Evolutionary conservation across 2,329 filamentous ascomycete species (phyloP).

Genomic region (Didymellaceae sp.): DNA sequence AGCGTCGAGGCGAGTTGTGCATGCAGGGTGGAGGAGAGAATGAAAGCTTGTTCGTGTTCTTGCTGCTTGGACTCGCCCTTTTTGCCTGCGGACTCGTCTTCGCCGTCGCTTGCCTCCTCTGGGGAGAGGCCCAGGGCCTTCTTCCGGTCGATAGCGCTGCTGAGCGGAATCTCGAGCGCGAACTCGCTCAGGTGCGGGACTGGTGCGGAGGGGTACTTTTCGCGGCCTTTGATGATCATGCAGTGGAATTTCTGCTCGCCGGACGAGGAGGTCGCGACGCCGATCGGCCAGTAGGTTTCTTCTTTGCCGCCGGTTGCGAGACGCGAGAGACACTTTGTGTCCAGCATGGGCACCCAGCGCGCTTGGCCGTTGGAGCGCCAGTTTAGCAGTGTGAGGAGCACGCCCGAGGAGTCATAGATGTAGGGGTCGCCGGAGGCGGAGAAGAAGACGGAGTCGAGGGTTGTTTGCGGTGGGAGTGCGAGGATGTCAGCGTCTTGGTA

Average conservation of each 20-base stretch:
- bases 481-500: slow-evolving; percentile 94
- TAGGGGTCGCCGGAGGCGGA: slow-evolving; percentile 93
- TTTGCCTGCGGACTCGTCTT: slow-evolving; percentile 1
- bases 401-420: slow-evolving; percentile 92
- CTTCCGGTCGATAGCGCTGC: slow-evolving; percentile 55
- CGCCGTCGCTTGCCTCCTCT: slow-evolving; percentile 46
- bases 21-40: slow-evolving; percentile 74
- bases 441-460: slow-evolving; percentile 85
- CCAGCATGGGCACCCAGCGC: slow-evolving; percentile 88
- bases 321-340: slow-evolving; percentile 83
- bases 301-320: slow-evolving; percentile 83
- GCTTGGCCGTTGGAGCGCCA: slow-evolving; percentile 88
- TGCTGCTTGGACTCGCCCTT: slow-evolving; percentile 57
- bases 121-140: slow-evolving; percentile 36
- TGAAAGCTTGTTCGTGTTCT: slow-evolving; percentile 79
- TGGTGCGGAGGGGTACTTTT: slow-evolving; percentile 85
- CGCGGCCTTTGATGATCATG: slow-evolving; percentile 96
- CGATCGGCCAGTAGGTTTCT: slow-evolving; percentile 94
- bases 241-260: slow-evolving; percentile 93
- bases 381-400: slow-evolving; percentile 84
- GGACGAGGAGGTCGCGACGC: slow-evolving; percentile 85
- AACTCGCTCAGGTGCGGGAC: slow-evolving; percentile 91
- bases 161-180: slow-evolving; percentile 84
- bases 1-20: slow-evolving; percentile 78
- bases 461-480: slow-evolving; percentile 76